phyloP scores from a whole-genome alignment of 225 moss, liverwort and hornwort genomes.

The Antitrichia curtipendula region DNA sequence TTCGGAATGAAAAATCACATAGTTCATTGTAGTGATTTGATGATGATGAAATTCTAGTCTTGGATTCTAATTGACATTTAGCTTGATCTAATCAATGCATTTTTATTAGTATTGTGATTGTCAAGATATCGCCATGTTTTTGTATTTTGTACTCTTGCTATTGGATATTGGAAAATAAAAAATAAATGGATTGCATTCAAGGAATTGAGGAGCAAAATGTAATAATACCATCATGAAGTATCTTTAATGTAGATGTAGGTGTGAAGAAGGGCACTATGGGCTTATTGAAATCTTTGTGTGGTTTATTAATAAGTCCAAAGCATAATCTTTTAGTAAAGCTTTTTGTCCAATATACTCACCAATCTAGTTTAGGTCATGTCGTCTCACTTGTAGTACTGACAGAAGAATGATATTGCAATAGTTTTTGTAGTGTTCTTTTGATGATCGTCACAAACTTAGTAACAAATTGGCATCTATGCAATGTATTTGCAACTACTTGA shows the following conservation, averaged over 20 bases:
- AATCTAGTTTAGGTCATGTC: constrained; percentile 30
- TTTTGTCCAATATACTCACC: constrained; percentile 41
- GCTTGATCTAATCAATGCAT: no score
- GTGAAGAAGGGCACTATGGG: constrained; percentile 37
- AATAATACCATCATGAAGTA: neutral
- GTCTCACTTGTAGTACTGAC: neutral
- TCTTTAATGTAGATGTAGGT: constrained; percentile 14
- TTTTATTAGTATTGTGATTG: constrained; percentile 16
- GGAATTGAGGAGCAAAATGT: neutral
- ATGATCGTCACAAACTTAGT: neutral
- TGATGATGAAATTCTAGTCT: no score
- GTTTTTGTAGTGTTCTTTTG: neutral
- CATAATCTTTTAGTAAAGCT: constrained; percentile 41
- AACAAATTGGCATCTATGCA: neutral
- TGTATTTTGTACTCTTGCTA: neutral
- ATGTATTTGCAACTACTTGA: neutral
- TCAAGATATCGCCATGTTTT: constrained; percentile 20
- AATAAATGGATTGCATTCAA: neutral
- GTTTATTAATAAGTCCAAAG: constrained; percentile 39
- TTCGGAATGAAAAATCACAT: no score
- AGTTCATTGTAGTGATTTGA: no score
- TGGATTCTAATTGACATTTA: no score
- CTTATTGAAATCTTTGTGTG: constrained; percentile 13
- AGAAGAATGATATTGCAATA: neutral
- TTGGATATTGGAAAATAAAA: neutral